A percentile compares a stretch with the other conserved stretches of the same genome.
Conservation (phyloP, 371 early-diverging fungal genomes). For the Nosema muscidifuracis region DNA sequence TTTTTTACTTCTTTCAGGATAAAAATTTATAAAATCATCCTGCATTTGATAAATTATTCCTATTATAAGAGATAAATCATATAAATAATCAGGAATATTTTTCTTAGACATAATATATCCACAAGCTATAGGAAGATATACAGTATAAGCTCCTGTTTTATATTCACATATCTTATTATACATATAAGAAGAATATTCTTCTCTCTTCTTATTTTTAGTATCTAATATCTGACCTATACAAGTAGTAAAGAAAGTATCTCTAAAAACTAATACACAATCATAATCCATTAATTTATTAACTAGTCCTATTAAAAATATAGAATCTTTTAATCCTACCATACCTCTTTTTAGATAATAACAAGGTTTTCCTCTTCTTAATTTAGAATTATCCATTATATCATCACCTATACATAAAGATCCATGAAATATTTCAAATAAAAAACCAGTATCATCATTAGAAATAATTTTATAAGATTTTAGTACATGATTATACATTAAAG, state of each 20-base stretch:
- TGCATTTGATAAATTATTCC: constrained; percentile 86
- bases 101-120: constrained; percentile 7
- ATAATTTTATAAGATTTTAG: not conserved
- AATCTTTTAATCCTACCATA: constrained; percentile 81
- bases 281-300: constrained; percentile 64
- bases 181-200: constrained; percentile 52
- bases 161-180: constrained; percentile 81
- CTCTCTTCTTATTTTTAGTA: constrained; percentile 1
- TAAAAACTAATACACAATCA: not conserved
- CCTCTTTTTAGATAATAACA: constrained; percentile 85
- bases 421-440: constrained; percentile 66
- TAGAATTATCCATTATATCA: constrained; percentile 89
- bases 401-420: constrained; percentile 88
- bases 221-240: constrained; percentile 74
- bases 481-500: not conserved
- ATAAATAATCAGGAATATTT: constrained; percentile 1
- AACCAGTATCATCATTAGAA: not conserved
- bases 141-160: constrained; percentile 93
- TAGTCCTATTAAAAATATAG: constrained; percentile 76
- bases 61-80: constrained; percentile 65
- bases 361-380: constrained; percentile 82
- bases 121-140: constrained; percentile 77
- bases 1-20: constrained; percentile 80
- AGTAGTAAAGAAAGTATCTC: constrained; percentile 63
- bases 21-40: constrained; percentile 56